These are phyloP conservation scores for Suillus sp. DNA, from an alignment of 768 basidiomycete species.

Conservation along the genomic window DNA sequence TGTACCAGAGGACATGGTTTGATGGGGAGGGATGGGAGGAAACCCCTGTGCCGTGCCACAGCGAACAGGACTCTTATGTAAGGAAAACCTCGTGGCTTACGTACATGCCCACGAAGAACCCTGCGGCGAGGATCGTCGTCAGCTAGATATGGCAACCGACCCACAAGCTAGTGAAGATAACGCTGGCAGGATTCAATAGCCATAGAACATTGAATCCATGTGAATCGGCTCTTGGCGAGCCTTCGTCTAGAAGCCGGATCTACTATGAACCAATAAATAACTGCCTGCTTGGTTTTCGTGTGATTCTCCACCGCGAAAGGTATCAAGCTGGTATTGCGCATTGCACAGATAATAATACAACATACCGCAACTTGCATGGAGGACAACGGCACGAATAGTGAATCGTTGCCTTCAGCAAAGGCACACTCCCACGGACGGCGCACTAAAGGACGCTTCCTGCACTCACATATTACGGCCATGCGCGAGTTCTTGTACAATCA, in stretches of 20 bases:
- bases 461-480: neutral
- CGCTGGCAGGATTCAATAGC: neutral
- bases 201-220: neutral
- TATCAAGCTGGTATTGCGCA: neutral
- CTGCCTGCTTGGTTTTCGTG: neutral
- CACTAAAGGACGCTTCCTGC: neutral
- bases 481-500: neutral
- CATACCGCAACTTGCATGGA: neutral
- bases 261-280: neutral
- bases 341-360: neutral
- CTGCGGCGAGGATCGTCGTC: neutral
- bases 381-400: neutral
- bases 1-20: neutral
- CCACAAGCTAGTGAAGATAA: neutral
- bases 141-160: neutral
- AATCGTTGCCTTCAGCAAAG: neutral
- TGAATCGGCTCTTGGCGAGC: neutral
- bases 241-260: neutral
- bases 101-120: neutral
- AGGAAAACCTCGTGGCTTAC: conserved; percentile 1
- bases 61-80: neutral
- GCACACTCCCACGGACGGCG: neutral
- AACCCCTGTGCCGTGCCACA: conserved; percentile 4
- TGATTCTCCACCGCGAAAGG: neutral
- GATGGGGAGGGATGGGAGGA: no score